A percentile compares a stretch with the other conserved stretches of the same genome.
These are phyloP conservation scores for Peronospora farinosa DNA, from an alignment of 352 stramenopile genomes.

Conservation along the genomic window DNA sequence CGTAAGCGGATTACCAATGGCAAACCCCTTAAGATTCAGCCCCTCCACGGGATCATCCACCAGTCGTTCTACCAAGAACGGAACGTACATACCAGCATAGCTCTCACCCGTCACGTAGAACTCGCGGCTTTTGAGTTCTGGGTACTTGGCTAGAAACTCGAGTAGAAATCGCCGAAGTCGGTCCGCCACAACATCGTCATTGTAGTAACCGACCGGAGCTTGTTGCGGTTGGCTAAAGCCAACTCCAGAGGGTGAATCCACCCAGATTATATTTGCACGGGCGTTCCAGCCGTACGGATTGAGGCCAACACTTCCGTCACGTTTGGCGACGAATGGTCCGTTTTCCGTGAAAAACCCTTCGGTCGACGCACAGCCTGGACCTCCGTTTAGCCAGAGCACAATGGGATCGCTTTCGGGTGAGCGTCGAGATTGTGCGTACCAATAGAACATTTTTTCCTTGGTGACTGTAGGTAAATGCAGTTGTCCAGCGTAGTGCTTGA, in stretches of 20 bases:
- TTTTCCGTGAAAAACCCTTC: slow-evolving; percentile 83
- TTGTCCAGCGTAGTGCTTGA: slow-evolving; percentile 60
- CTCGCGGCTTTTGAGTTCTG: slow-evolving; percentile 49
- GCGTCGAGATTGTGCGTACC: slow-evolving; percentile 49
- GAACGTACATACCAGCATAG: slow-evolving; percentile 87
- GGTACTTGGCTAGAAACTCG: slow-evolving; percentile 74
- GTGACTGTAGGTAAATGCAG: slow-evolving; percentile 40
- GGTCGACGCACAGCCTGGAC: slow-evolving; percentile 78
- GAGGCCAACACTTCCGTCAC: slow-evolving; percentile 42
- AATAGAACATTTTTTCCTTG: slow-evolving; percentile 67
- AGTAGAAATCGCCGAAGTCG: slow-evolving; percentile 54
- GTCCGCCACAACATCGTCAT: slow-evolving; percentile 53
- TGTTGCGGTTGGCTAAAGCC: slow-evolving; percentile 65
- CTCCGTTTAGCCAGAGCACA: slow-evolving; percentile 90
- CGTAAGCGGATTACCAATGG: slow-evolving; percentile 70
- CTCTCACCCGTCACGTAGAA: slow-evolving; percentile 87
- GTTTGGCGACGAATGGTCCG: slow-evolving; percentile 54
- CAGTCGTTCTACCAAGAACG: slow-evolving; percentile 64
- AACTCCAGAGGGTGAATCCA: slow-evolving; percentile 85
- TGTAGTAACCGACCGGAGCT: slow-evolving; percentile 45
- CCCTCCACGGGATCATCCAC: slow-evolving; percentile 40
- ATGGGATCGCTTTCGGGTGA: slow-evolving; percentile 60
- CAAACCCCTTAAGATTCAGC: slow-evolving; percentile 58
- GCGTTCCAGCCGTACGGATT: slow-evolving; percentile 87
- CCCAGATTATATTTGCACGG: slow-evolving; percentile 82